phyloP scores from a whole-genome alignment of 495 filamentous ascomycete genomes.

The Lophiotrema nucula region DNA sequence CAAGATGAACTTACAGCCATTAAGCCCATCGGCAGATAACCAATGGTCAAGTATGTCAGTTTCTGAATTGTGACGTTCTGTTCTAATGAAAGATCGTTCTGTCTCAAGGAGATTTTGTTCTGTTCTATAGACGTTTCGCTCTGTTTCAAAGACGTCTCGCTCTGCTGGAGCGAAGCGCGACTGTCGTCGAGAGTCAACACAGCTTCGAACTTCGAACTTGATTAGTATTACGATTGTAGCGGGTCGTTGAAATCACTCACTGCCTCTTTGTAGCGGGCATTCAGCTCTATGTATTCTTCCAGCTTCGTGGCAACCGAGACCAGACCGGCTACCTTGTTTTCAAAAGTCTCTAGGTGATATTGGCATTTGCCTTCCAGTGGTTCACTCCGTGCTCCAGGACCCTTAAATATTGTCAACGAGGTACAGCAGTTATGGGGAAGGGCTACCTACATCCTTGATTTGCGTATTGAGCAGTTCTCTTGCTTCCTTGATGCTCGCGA shows the following conservation, averaged over 20 bases:
- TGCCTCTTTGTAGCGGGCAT: constrained; percentile 7
- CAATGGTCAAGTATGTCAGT: constrained; percentile 14
- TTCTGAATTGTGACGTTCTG: constrained; percentile 9
- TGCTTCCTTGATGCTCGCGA: background rate
- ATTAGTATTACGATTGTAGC: background rate
- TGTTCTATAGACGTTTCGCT: no score
- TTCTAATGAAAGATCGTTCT: no score
- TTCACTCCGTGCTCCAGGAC: constrained; percentile 6
- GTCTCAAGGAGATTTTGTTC: no score
- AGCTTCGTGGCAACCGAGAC: background rate
- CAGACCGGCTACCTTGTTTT: background rate
- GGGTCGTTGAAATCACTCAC: background rate
- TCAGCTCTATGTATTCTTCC: constrained; percentile 2
- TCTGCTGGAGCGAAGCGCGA: constrained; percentile 5
- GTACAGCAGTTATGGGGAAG: background rate
- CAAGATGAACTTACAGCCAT: constrained; percentile 3
- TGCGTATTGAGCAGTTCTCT: constrained; percentile 1
- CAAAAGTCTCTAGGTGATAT: background rate
- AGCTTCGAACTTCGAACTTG: constrained; percentile 8
- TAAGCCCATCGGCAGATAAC: constrained; percentile 7
- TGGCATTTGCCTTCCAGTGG: constrained; percentile 2
- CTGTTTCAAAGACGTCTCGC: background rate
- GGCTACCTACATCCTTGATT: background rate
- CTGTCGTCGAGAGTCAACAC: constrained; percentile 9
- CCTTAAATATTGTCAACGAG: background rate